phyloP scores from a whole-genome alignment of 805 yeast genomes.

The Pichia ethanolica region DNA sequence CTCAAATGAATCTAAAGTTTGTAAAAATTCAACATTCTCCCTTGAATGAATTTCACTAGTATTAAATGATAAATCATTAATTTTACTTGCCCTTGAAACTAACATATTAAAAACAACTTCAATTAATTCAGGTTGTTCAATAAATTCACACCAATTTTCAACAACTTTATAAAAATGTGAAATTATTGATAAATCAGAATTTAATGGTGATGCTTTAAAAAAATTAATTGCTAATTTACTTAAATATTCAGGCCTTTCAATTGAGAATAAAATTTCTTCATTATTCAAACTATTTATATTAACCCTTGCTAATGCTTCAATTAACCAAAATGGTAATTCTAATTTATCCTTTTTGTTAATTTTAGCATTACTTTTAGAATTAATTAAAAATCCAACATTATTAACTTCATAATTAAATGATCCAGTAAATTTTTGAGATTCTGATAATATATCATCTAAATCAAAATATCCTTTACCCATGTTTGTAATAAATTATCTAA shows the following conservation, averaged over 20 bases:
- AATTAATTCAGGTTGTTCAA: slow-evolving; percentile 56
- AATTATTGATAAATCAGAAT: slow-evolving; percentile 13
- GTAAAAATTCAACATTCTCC: slow-evolving; percentile 39
- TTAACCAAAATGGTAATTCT: slow-evolving; percentile 86
- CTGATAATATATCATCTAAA: slow-evolving; percentile 68
- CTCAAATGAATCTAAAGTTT: slow-evolving; percentile 73
- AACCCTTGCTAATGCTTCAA: slow-evolving; percentile 24
- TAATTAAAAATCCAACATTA: slow-evolving; percentile 81
- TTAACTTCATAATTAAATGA: slow-evolving; percentile 4
- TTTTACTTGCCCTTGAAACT: slow-evolving; percentile 57
- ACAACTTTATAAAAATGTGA: slow-evolving; percentile 53
- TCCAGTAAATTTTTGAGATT: slow-evolving; percentile 33
- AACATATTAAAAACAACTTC: slow-evolving; percentile 42
- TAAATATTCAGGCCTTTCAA: slow-evolving; percentile 66
- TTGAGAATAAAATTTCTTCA: slow-evolving; percentile 41
- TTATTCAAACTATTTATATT: not conserved
- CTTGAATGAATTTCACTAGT: slow-evolving; percentile 27
- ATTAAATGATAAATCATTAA: slow-evolving; percentile 57
- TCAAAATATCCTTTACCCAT: slow-evolving; percentile 46
- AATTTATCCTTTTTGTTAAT: slow-evolving; percentile 52
- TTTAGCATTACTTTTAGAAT: slow-evolving; percentile 56
- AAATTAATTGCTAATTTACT: slow-evolving; percentile 66
- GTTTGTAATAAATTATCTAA: not conserved
- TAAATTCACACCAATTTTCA: slow-evolving; percentile 70
- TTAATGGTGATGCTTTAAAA: slow-evolving; percentile 51